Evolutionary conservation across 371 early-diverging fungal species (phyloP), one percentile per base, ranked within the genome.

Genomic region (Mucor circinelloides): DNA sequence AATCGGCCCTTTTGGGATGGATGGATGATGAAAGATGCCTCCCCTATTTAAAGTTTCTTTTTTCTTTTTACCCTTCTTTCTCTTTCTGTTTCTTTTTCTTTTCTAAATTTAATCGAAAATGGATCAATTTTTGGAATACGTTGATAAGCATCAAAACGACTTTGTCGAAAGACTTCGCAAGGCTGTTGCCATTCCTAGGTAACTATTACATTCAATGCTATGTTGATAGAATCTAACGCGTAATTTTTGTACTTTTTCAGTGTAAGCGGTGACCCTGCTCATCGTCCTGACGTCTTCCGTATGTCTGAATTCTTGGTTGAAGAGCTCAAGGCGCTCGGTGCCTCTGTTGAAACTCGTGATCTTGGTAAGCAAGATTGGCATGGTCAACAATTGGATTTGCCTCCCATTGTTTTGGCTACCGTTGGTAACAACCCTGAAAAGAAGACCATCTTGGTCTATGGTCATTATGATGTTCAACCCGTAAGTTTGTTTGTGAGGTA

Each of bases 391-490:
- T 80, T 97, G 38, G 88, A 91, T 38, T 84, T 97, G 62, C 97
- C 99, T 66, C 98, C 97, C 30, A 89, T 98, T 70, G 88, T 98
- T 56, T 85, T 98, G 67, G 98, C 93, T 27, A 87, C 89, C 61
- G 93, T 95, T 69, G 99, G 98, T 67, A 90, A 83, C 61, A 93
- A 96, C 70, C 91, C 94, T 32, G 77, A 72, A 68, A 98, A 98
- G 89, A 95, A 95, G 88, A 98, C 97, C 15, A 88, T 97, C 40
- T 85, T 95, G 34, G 95, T 98, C 58, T 98, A 98, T 83, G 95
- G 94, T 36, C 94, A 96, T 75, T 96, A 95, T 80, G 96, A 97
- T 69, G 97, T 97, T 61, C 97, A 97, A 85, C 97, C 97, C 40
- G 86, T 84, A 77, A 74, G 76, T 76, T 15, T 8, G 25, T 46